phyloP scores from a whole-genome alignment of 1,284 basidiomycete genomes.

The Caloboletus firmus region DNA sequence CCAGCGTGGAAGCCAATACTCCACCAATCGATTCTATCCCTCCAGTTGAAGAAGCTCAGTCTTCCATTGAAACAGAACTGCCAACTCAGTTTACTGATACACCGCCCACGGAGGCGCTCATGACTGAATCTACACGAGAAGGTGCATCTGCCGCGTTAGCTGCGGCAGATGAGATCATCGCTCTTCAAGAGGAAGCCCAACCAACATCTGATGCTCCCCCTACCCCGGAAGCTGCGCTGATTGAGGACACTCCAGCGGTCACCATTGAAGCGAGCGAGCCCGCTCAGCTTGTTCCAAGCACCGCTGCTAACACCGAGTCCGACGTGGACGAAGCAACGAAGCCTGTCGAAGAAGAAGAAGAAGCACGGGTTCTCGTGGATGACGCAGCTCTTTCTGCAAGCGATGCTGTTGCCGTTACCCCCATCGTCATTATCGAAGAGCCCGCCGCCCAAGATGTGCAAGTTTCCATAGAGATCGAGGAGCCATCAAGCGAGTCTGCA shows the following conservation, averaged over 20 bases:
- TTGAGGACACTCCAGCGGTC: not conserved
- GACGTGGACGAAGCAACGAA: not conserved
- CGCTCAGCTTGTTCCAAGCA: not conserved
- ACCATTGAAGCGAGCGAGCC: not conserved
- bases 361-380: not conserved
- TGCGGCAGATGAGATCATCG: not conserved
- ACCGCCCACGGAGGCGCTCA: not conserved
- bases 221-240: not conserved
- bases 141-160: not conserved
- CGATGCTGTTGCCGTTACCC: constrained; percentile 2
- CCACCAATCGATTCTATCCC: not conserved
- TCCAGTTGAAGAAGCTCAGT: not conserved
- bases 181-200: not conserved
- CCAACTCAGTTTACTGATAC: constrained; percentile 7
- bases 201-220: not conserved
- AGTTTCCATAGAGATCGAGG: constrained; percentile 1
- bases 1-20: not conserved
- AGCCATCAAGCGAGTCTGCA: constrained; percentile 2
- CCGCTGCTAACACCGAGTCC: not conserved
- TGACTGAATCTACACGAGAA: not conserved
- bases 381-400: not conserved
- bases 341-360: not conserved
- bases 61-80: constrained; percentile 5
- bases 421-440: constrained; percentile 2
- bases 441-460: constrained; percentile 3